These are phyloP conservation scores for Naganishia albida DNA, from an alignment of 1,284 basidiomycete species.

Conservation along the genomic window DNA sequence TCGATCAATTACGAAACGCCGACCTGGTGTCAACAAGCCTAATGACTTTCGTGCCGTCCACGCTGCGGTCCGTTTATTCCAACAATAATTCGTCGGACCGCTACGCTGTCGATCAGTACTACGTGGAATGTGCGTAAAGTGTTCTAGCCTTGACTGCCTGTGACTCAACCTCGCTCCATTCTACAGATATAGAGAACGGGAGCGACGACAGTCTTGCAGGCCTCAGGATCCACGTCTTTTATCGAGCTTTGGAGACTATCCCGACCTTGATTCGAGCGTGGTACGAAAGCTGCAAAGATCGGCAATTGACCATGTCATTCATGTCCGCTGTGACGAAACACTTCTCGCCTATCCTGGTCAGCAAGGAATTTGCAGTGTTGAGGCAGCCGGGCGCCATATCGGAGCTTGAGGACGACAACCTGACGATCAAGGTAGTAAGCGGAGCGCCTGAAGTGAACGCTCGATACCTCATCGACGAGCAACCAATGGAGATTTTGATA, in stretches of 20 bases:
- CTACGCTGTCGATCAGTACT: constrained; percentile 84
- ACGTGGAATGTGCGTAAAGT: constrained; percentile 67
- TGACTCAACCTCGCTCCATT: neutral
- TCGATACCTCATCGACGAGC: constrained; percentile 85
- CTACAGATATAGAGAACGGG: constrained; percentile 26
- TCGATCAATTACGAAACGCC: constrained; percentile 76
- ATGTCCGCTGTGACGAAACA: constrained; percentile 77
- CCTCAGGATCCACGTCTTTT: constrained; percentile 85
- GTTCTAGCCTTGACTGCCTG: neutral
- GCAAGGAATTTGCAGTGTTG: constrained; percentile 75
- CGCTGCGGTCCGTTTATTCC: constrained; percentile 51
- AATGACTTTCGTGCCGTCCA: constrained; percentile 59
- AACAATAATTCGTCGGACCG: constrained; percentile 64
- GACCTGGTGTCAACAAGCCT: constrained; percentile 67
- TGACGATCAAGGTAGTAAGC: constrained; percentile 72
- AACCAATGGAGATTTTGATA: constrained; percentile 86
- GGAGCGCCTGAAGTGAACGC: constrained; percentile 68
- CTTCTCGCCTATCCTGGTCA: constrained; percentile 88
- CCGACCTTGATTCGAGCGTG: constrained; percentile 81
- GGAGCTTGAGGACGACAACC: constrained; percentile 75
- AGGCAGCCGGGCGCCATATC: constrained; percentile 65
- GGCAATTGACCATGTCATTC: constrained; percentile 75
- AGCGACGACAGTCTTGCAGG: constrained; percentile 57
- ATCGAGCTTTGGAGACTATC: constrained; percentile 75
- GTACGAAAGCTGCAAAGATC: constrained; percentile 85